phyloP scores from a whole-genome alignment of 2,329 filamentous ascomycete genomes.

The Sphaerulina vaccinii region DNA sequence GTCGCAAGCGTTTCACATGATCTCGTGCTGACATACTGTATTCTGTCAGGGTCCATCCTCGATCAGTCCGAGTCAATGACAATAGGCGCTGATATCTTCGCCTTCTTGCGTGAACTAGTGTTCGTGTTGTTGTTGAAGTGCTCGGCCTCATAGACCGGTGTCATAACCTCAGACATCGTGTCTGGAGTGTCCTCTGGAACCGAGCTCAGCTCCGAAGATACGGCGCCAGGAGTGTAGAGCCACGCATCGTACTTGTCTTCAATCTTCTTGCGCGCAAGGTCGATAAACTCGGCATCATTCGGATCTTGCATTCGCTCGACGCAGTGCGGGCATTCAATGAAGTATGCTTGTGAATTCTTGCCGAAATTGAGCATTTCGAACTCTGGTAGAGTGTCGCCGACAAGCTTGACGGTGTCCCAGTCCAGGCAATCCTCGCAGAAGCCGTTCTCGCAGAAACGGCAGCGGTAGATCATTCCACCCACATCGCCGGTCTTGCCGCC shows the following conservation, averaged over 20 bases:
- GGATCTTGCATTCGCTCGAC: constrained; percentile 38
- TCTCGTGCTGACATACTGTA: too few species aligned
- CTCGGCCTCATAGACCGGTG: constrained; percentile 17
- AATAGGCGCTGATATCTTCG: constrained; percentile 4
- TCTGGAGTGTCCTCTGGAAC: constrained; percentile 20
- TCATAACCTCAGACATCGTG: constrained; percentile 26
- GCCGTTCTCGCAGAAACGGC: constrained; percentile 55
- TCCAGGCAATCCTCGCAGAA: constrained; percentile 62
- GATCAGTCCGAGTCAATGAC: constrained; percentile 5
- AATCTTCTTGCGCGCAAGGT: constrained; percentile 19
- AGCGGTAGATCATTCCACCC: constrained; percentile 53
- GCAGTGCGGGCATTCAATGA: constrained; percentile 53
- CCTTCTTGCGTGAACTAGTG: constrained; percentile 8
- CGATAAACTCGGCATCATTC: constrained; percentile 10
- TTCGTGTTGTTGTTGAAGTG: constrained; percentile 4
- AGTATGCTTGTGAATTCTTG: constrained; percentile 48
- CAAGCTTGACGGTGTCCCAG: constrained; percentile 50
- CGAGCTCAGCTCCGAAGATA: neutral
- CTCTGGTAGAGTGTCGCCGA: constrained; percentile 54
- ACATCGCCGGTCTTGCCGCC: constrained; percentile 51
- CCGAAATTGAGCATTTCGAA: constrained; percentile 52
- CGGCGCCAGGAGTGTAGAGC: constrained; percentile 1
- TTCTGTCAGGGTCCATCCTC: too few species aligned
- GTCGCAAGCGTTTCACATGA: too few species aligned
- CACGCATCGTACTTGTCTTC: constrained; percentile 14